A percentile compares a stretch with the other conserved stretches of the same genome.
Conservation (phyloP, 2,329 filamentous ascomycete genomes). For the Aspergillus neotritici region DNA sequence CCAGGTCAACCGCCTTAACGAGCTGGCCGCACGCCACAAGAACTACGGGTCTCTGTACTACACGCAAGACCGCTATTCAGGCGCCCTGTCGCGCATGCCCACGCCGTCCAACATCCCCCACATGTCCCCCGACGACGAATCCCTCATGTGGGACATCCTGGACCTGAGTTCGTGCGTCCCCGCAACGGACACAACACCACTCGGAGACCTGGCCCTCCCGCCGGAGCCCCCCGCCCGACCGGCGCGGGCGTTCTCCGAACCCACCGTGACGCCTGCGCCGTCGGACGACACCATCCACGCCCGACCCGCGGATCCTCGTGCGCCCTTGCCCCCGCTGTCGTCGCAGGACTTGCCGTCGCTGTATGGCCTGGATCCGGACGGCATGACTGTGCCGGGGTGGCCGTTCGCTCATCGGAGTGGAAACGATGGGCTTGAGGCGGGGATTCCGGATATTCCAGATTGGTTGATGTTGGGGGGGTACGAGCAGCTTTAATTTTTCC, state of each 20-base stretch:
- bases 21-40: constrained; percentile 18
- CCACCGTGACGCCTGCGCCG: neutral
- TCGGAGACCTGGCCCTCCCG: constrained; percentile 1
- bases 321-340: neutral
- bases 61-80: constrained; percentile 21
- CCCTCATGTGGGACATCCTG: constrained; percentile 23
- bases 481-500: constrained; percentile 14
- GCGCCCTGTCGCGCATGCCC: constrained; percentile 20
- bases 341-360: neutral
- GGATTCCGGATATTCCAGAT: constrained; percentile 19
- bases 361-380: neutral
- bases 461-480: constrained; percentile 23
- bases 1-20: constrained; percentile 16
- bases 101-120: constrained; percentile 20
- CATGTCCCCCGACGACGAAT: constrained; percentile 21
- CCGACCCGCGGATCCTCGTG: too few species aligned
- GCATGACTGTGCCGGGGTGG: constrained; percentile 12
- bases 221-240: neutral
- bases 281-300: neutral
- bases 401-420: constrained; percentile 9
- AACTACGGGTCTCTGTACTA: constrained; percentile 22
- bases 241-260: neutral
- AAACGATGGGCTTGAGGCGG: constrained; percentile 6
- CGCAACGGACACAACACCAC: neutral
- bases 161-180: constrained; percentile 17